Conservation (phyloP, 805 yeast genomes). For the Tanozyma kutaoensis region DNA sequence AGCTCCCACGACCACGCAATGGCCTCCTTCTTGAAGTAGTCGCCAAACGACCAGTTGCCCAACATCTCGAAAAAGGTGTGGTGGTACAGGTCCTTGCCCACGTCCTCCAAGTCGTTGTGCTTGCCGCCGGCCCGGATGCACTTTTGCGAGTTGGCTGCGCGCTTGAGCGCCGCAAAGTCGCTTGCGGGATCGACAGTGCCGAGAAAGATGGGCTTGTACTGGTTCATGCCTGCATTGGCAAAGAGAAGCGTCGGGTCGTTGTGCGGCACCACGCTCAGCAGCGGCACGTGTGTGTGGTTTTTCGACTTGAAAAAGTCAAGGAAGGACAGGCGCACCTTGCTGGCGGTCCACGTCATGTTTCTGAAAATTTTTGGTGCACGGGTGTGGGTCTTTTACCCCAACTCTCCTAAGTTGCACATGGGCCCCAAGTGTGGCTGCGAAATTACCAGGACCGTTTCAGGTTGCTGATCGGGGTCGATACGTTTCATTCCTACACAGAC, state of each 20-base stretch:
- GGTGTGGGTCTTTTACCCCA: no score
- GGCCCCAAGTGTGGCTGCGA: no score
- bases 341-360: conserved; percentile 23
- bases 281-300: conserved; percentile 74
- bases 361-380: no score
- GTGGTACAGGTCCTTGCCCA: conserved; percentile 94
- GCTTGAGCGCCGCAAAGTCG: conserved; percentile 68
- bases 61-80: conserved; percentile 99
- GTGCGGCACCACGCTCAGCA: conserved; percentile 92
- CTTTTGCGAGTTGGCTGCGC: conserved; percentile 93
- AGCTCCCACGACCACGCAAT: conserved; percentile 83
- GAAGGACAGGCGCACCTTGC: conserved; percentile 70
- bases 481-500: no score
- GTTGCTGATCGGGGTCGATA: no score
- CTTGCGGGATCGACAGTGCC: conserved; percentile 96
- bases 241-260: conserved; percentile 95
- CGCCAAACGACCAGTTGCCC: conserved; percentile 99
- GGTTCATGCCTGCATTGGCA: conserved; percentile 99
- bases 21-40: conserved; percentile 93
- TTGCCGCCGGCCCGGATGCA: conserved; percentile 99
- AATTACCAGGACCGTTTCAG: no score
- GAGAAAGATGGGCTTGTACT: conserved; percentile 91
- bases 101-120: conserved; percentile 96
- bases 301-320: conserved; percentile 61
- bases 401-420: no score